A percentile compares a stretch with the other conserved stretches of the same genome.
These are phyloP conservation scores for Tulasnella sp. DNA, from an alignment of 768 basidiomycete genomes.

Conservation along the genomic window DNA sequence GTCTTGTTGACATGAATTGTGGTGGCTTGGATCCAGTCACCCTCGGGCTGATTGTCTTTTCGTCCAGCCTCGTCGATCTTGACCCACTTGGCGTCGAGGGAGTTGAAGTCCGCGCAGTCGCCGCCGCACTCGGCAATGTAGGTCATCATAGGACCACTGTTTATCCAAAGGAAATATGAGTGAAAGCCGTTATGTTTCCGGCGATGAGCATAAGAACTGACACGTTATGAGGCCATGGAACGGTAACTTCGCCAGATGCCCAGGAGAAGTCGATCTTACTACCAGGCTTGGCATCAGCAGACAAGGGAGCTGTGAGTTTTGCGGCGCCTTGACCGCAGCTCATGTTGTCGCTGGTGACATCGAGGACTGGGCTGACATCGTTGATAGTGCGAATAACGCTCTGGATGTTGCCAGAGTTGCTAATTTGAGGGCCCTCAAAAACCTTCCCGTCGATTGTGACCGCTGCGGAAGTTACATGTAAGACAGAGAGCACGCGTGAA, in stretches of 20 bases:
- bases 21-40: slow-evolving; percentile 44
- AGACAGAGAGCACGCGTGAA: neutral
- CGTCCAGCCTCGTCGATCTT: slow-evolving; percentile 43
- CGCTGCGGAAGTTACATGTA: neutral
- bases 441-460: slow-evolving; percentile 34
- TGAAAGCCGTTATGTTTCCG: neutral
- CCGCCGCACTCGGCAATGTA: slow-evolving; percentile 56
- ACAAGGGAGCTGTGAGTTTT: slow-evolving; percentile 39
- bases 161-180: neutral
- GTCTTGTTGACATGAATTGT: slow-evolving; percentile 16
- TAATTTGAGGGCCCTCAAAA: slow-evolving; percentile 34
- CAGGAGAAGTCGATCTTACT: slow-evolving; percentile 43
- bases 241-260: slow-evolving; percentile 31
- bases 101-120: slow-evolving; percentile 49
- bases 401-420: slow-evolving; percentile 22
- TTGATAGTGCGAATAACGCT: slow-evolving; percentile 36
- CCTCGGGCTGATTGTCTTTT: slow-evolving; percentile 23
- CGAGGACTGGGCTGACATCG: slow-evolving; percentile 39
- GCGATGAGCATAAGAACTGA: slow-evolving; percentile 17
- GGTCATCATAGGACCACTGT: slow-evolving; percentile 59
- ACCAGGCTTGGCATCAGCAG: slow-evolving; percentile 34
- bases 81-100: slow-evolving; percentile 55
- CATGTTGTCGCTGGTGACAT: slow-evolving; percentile 41
- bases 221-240: slow-evolving; percentile 20
- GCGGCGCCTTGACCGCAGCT: slow-evolving; percentile 55